These are phyloP conservation scores for Penicillium lividum DNA, from an alignment of 495 filamentous ascomycete species.

Conservation along the genomic window DNA sequence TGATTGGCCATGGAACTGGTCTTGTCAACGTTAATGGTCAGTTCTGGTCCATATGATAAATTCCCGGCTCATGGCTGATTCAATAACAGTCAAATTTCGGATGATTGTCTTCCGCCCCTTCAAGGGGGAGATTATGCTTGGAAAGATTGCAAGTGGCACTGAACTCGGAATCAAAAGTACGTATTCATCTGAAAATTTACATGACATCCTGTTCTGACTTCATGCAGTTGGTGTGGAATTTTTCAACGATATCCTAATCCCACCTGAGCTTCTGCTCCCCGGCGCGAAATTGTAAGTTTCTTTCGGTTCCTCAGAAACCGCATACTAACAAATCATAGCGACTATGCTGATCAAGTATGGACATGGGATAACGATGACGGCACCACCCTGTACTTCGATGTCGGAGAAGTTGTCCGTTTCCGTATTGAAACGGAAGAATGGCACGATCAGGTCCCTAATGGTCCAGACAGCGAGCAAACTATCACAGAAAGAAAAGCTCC, in stretches of 20 bases:
- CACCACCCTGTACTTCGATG: conserved; percentile 78
- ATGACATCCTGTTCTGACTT: conserved; percentile 6
- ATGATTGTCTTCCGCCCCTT: conserved; percentile 94
- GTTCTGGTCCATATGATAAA: background rate
- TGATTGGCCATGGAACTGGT: conserved; percentile 87
- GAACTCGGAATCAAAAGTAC: conserved; percentile 73
- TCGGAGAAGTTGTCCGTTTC: conserved; percentile 82
- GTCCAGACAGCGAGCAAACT: conserved; percentile 54
- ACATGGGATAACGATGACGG: conserved; percentile 74
- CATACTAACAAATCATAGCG: conserved; percentile 46
- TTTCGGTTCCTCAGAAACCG: background rate
- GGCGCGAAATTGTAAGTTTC: conserved; percentile 69
- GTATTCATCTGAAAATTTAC: conserved; percentile 16
- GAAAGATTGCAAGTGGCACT: conserved; percentile 71
- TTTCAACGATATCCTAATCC: conserved; percentile 86
- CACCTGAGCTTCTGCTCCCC: conserved; percentile 66
- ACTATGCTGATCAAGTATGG: conserved; percentile 73
- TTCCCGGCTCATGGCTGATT: conserved; percentile 4
- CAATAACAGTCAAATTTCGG: conserved; percentile 74
- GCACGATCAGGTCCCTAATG: conserved; percentile 79
- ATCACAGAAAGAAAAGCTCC: conserved; percentile 57
- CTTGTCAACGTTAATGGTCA: conserved; percentile 89
- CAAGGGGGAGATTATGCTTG: conserved; percentile 84
- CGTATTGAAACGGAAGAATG: conserved; percentile 82
- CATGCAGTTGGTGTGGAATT: conserved; percentile 76